Conservation (phyloP, 345 rosid genomes). For the Fremontodendron californicum region DNA sequence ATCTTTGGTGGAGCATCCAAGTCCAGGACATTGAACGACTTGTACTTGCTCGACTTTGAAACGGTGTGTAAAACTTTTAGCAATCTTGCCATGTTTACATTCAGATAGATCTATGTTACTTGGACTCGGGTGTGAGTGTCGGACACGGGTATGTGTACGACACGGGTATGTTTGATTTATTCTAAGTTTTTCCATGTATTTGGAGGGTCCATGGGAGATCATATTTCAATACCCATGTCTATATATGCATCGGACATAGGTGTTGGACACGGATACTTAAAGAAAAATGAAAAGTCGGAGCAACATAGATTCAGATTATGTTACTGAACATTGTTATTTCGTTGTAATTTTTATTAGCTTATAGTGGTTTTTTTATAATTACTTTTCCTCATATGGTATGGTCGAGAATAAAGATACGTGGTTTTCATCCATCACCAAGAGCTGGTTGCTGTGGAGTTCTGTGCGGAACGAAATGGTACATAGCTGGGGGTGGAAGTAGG, state of each 20-base stretch:
- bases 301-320: too few relatives aligned
- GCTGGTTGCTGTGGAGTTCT: conserved; percentile 90
- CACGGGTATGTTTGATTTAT: too few relatives aligned
- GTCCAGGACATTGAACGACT: conserved; percentile 77
- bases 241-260: too few relatives aligned
- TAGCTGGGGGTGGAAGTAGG: conserved; percentile 95
- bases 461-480: conserved; percentile 92
- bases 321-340: conserved; percentile 3
- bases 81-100: not conserved
- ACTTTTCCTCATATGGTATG: conserved; percentile 67
- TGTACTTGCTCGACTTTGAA: conserved; percentile 95
- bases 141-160: too few relatives aligned
- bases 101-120: too few relatives aligned
- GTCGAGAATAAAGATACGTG: conserved; percentile 87
- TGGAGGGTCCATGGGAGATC: too few relatives aligned
- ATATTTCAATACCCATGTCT: too few relatives aligned
- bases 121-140: too few relatives aligned
- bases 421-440: conserved; percentile 94
- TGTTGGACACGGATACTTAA: too few relatives aligned
- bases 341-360: not conserved
- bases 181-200: too few relatives aligned
- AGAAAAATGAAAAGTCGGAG: too few relatives aligned
- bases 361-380: not conserved
- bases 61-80: conserved; percentile 43
- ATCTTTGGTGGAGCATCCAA: conserved; percentile 92